Conservation (phyloP, 257 asterid genomes). For the Pogostemon cablin region DNA sequence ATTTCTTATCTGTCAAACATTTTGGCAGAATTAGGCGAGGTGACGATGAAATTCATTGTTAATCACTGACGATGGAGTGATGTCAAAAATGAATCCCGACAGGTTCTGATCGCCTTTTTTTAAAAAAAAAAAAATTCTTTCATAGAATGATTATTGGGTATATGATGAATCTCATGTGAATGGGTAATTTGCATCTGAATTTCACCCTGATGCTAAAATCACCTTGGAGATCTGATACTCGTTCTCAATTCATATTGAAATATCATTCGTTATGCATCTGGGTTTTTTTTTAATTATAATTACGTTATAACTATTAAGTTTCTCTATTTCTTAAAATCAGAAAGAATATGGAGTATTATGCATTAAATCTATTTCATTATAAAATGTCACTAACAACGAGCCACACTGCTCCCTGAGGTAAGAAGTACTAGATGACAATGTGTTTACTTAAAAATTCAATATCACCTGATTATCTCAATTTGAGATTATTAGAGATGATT, state of each 20-base stretch:
- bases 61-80: conserved; percentile 26
- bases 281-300: too few relatives aligned
- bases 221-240: conserved; percentile 23
- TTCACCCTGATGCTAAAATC: background rate
- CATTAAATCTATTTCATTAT: too few relatives aligned
- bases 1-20: background rate
- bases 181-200: conserved; percentile 24
- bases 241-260: background rate
- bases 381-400: too few relatives aligned
- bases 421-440: too few relatives aligned
- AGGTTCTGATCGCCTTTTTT: conserved; percentile 26
- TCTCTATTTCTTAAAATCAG: too few relatives aligned
- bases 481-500: too few relatives aligned
- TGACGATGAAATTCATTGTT: conserved; percentile 32
- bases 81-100: conserved; percentile 34
- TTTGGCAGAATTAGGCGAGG: conserved; percentile 5
- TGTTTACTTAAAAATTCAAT: too few relatives aligned
- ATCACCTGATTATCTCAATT: too few relatives aligned
- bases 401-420: too few relatives aligned
- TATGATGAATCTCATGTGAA: conserved; percentile 2
- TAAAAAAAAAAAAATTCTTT: background rate
- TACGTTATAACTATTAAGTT: too few relatives aligned
- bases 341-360: too few relatives aligned
- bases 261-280: background rate
- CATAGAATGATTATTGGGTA: background rate